A percentile compares a stretch with the other conserved stretches of the same genome.
Evolutionary conservation across 257 asterid species (phyloP).

Genomic region (Gentiana straminea): DNA sequence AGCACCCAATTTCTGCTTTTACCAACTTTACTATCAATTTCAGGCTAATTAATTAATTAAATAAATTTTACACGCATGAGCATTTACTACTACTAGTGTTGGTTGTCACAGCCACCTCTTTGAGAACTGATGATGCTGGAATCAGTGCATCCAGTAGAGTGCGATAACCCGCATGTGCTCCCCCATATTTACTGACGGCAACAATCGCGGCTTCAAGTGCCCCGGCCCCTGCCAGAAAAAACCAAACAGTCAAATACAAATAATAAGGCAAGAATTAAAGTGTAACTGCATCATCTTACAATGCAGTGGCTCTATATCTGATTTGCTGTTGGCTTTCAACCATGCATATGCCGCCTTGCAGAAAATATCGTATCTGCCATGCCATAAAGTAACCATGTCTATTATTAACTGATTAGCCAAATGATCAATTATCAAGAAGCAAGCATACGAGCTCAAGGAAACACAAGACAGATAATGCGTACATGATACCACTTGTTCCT

Average conservation of each 20-base stretch:
- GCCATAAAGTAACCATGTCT: neutral
- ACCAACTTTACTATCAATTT: conserved; percentile 4
- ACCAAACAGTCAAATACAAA: conserved; percentile 4
- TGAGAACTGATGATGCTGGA: conserved; percentile 71
- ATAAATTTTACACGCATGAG: conserved; percentile 3
- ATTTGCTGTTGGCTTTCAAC: conserved; percentile 44
- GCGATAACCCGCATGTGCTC: conserved; percentile 91
- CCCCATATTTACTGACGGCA: conserved; percentile 92
- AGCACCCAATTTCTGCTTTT: conserved; percentile 56
- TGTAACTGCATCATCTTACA: conserved; percentile 39
- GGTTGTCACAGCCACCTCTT: conserved; percentile 42
- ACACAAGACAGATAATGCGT: conserved; percentile 8
- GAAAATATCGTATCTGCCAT: conserved; percentile 72
- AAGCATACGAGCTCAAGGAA: neutral
- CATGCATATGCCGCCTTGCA: conserved; percentile 76
- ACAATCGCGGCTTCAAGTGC: conserved; percentile 85
- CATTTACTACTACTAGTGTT: neutral
- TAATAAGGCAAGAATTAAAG: conserved; percentile 9
- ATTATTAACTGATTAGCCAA: conserved; percentile 1
- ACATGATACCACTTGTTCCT: conserved; percentile 98
- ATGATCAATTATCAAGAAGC: neutral
- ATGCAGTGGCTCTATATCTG: conserved; percentile 39
- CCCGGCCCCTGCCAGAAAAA: conserved; percentile 59
- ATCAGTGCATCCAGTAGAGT: conserved; percentile 87
- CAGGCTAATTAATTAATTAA: neutral